Evolutionary conservation across 2,329 filamentous ascomycete genomes (phyloP).

Genomic region (Colletotrichum truncatum): DNA sequence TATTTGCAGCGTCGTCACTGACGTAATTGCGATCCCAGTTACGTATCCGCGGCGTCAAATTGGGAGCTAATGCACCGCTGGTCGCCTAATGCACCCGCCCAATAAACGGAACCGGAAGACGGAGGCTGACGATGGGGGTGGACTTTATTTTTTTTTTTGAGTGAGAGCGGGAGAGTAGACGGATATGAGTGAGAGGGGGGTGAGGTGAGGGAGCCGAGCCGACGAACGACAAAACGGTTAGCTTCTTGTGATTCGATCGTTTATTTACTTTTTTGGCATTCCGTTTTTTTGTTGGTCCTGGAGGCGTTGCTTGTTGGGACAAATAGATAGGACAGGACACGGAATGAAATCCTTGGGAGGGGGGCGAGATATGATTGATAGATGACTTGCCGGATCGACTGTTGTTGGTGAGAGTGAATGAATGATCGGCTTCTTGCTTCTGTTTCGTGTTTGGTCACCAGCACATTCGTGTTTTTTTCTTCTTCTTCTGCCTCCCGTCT

Average conservation of each 20-base stretch:
- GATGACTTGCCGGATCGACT: no score
- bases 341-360: background rate
- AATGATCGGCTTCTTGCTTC: background rate
- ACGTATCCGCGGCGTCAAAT: conserved; percentile 22
- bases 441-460: conserved; percentile 22
- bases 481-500: background rate
- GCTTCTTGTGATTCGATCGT: conserved; percentile 25
- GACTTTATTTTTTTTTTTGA: no score
- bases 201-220: no score
- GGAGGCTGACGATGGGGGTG: background rate
- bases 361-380: no score
- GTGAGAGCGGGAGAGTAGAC: no score
- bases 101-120: conserved; percentile 16
- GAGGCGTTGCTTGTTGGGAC: background rate
- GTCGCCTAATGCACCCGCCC: conserved; percentile 18
- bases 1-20: no score
- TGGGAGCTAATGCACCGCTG: conserved; percentile 4
- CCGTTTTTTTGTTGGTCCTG: conserved; percentile 8
- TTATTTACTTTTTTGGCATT: background rate
- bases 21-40: conserved; percentile 26
- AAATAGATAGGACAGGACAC: background rate
- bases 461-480: background rate
- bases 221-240: no score
- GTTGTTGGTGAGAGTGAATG: no score
- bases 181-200: no score